Evolutionary conservation across 768 basidiomycete genomes (phyloP).

Genomic region (Lactarius tabidus): DNA sequence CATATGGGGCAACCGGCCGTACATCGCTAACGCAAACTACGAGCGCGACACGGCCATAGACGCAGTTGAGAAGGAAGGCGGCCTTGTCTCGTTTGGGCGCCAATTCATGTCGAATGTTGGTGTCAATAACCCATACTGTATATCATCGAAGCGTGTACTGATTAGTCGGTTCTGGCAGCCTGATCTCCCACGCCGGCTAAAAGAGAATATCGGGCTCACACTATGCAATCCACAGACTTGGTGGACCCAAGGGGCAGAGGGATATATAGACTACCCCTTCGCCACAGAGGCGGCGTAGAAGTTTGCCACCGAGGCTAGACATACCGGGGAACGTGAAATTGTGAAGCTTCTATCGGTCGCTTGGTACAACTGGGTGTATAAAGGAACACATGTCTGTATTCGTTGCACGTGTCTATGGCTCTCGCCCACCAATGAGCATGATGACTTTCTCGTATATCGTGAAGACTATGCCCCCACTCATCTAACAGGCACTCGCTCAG

Average conservation of each 20-base stretch:
- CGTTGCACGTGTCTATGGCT: slow-evolving; percentile 16
- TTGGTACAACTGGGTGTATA: background rate
- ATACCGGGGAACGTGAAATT: background rate
- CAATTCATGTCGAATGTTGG: slow-evolving; percentile 19
- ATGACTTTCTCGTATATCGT: slow-evolving; percentile 87
- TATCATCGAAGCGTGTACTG: background rate
- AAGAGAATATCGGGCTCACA: background rate
- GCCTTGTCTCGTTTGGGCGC: slow-evolving; percentile 17
- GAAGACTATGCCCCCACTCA: slow-evolving; percentile 92
- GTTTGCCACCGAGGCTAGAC: background rate
- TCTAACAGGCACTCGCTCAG: slow-evolving; percentile 39
- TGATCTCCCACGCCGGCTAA: slow-evolving; percentile 23
- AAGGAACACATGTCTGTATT: background rate
- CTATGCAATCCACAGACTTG: background rate
- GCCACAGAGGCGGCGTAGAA: background rate
- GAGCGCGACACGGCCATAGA: slow-evolving; percentile 26
- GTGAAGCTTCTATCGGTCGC: background rate
- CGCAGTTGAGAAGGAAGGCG: slow-evolving; percentile 17
- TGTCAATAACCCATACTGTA: background rate
- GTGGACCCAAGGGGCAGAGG: slow-evolving; percentile 3
- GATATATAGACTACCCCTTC: slow-evolving; percentile 27
- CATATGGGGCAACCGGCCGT: slow-evolving; percentile 26
- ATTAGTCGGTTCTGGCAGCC: slow-evolving; percentile 13
- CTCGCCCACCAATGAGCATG: slow-evolving; percentile 39
- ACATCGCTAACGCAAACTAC: slow-evolving; percentile 29